Evolutionary conservation across 1,139 yeast genomes (phyloP).

Genomic region (Meyerozyma guilliermondii): DNA sequence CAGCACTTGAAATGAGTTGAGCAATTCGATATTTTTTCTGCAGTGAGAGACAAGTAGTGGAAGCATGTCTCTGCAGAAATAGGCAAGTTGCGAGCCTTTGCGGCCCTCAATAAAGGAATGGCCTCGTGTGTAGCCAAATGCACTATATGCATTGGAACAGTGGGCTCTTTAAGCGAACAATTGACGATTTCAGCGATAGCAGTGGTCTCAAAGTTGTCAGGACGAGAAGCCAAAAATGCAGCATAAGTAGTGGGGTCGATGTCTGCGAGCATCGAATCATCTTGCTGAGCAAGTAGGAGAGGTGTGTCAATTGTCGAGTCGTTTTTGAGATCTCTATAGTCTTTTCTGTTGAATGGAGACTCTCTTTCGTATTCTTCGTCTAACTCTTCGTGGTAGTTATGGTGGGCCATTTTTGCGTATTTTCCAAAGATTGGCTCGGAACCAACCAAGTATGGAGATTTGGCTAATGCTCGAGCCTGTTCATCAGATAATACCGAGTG

Average conservation of each 20-base stretch:
- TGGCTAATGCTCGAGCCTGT: constrained; percentile 50
- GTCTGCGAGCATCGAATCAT: constrained; percentile 35
- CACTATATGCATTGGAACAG: constrained; percentile 76
- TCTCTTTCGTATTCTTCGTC: constrained; percentile 8
- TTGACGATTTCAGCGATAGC: constrained; percentile 71
- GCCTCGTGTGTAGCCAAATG: constrained; percentile 86
- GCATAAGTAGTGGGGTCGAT: constrained; percentile 67
- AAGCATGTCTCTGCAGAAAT: constrained; percentile 88
- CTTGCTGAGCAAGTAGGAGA: constrained; percentile 39
- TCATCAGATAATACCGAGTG: constrained; percentile 37
- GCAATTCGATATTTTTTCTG: constrained; percentile 71
- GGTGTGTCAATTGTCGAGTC: constrained; percentile 29
- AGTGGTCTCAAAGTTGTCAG: constrained; percentile 79
- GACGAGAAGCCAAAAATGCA: constrained; percentile 78
- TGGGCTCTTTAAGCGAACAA: constrained; percentile 57
- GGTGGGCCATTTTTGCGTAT: constrained; percentile 43
- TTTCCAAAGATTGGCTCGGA: constrained; percentile 54
- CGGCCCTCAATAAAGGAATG: constrained; percentile 62
- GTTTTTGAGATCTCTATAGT: constrained; percentile 7
- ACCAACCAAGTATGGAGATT: constrained; percentile 50
- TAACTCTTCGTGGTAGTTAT: constrained; percentile 11
- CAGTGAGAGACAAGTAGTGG: constrained; percentile 75
- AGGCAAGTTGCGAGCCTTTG: constrained; percentile 54
- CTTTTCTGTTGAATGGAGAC: constrained; percentile 14
- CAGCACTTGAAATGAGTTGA: constrained; percentile 88